These are phyloP conservation scores for Taiozyma sp. DNA, from an alignment of 1,139 yeast species.

Conservation along the genomic window DNA sequence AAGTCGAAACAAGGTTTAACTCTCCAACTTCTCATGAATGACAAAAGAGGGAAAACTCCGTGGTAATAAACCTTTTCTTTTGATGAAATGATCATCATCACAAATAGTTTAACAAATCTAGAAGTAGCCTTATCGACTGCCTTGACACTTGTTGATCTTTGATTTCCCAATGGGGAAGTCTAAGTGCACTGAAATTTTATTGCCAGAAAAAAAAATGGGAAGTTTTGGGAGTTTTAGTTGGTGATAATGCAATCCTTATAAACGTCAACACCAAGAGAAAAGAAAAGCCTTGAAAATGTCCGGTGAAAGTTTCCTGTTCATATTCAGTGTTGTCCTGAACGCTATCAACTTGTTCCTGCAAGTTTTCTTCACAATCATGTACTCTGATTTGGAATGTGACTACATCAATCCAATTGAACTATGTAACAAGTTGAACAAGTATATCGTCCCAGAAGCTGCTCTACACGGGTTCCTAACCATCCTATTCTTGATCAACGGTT, in stretches of 20 bases:
- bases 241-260: too few relatives aligned
- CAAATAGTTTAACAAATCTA: too few relatives aligned
- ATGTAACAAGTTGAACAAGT: constrained; percentile 87
- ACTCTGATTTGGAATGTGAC: constrained; percentile 91
- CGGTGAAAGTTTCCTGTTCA: constrained; percentile 44
- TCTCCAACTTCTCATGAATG: too few relatives aligned
- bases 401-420: constrained; percentile 96
- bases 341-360: constrained; percentile 86
- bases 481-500: constrained; percentile 80
- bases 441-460: constrained; percentile 88
- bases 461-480: constrained; percentile 72
- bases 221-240: too few relatives aligned
- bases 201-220: background rate
- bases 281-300: background rate
- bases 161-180: background rate
- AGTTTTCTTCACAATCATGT: constrained; percentile 90
- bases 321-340: constrained; percentile 80
- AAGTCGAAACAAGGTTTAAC: too few relatives aligned
- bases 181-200: background rate
- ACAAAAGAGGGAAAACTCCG: too few relatives aligned
- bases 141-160: background rate
- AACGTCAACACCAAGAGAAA: too few relatives aligned
- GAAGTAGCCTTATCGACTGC: too few relatives aligned
- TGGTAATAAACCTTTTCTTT: too few relatives aligned
- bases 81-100: too few relatives aligned